A percentile compares a stretch with the other conserved stretches of the same genome.
These are phyloP conservation scores for Torulaspora globosa DNA, from an alignment of 1,139 yeast species.

Conservation along the genomic window DNA sequence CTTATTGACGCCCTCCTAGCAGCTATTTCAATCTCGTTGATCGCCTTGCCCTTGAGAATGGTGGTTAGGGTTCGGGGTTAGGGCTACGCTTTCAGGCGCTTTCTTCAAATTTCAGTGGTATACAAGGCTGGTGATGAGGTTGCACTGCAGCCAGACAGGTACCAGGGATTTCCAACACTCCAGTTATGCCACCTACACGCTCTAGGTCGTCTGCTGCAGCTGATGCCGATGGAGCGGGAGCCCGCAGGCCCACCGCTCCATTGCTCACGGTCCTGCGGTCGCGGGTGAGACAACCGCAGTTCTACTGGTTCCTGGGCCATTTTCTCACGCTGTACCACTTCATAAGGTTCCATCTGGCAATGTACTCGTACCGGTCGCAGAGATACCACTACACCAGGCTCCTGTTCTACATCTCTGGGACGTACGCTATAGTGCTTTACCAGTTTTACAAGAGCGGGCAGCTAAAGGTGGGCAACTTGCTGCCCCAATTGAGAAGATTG, in stretches of 20 bases:
- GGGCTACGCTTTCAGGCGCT: neutral
- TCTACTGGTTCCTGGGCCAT: conserved; percentile 36
- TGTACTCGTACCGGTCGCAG: conserved; percentile 21
- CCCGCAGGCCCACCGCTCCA: conserved; percentile 22
- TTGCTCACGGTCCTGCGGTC: conserved; percentile 24
- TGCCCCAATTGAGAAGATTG: conserved; percentile 22
- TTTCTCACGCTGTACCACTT: conserved; percentile 32
- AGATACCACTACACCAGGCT: conserved; percentile 28
- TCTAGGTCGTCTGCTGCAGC: neutral
- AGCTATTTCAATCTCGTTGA: too few relatives aligned
- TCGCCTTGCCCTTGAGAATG: neutral
- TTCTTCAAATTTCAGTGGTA: conserved; percentile 2
- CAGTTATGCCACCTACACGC: neutral
- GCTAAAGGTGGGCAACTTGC: conserved; percentile 19
- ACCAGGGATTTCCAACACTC: too few relatives aligned
- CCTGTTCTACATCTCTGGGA: conserved; percentile 25
- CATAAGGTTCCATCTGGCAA: conserved; percentile 26
- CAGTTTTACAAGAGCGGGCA: conserved; percentile 35
- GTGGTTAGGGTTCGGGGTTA: neutral
- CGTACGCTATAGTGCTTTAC: conserved; percentile 35
- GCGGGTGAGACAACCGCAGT: conserved; percentile 34
- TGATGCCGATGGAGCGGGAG: neutral
- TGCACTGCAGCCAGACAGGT: neutral
- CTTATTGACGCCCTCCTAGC: too few relatives aligned
- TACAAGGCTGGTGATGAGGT: neutral